Conservation (phyloP, 75 land plant genomes). For the Pinus albicaulis region DNA sequence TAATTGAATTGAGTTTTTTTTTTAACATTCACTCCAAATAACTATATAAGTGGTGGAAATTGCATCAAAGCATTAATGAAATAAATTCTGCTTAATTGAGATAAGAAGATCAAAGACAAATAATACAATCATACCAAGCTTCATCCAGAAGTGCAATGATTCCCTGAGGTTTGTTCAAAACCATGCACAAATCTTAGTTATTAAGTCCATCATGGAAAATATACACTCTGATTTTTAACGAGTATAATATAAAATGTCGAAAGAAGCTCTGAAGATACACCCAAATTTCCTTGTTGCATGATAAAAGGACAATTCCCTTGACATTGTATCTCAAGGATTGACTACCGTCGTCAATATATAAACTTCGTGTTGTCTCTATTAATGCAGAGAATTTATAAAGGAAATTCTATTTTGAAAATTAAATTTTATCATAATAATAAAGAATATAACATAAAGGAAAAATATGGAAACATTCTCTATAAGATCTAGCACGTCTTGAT, state of each 20-base stretch:
- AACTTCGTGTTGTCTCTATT: neutral
- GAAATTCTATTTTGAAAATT: too few species aligned
- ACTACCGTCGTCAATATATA: neutral
- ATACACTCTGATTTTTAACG: neutral
- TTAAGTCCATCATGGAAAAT: neutral
- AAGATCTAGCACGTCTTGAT: conserved; percentile 89
- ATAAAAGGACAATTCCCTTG: neutral
- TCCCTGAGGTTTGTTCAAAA: conserved; percentile 61
- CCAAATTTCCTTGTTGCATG: neutral
- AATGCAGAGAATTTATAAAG: neutral
- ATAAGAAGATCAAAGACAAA: neutral
- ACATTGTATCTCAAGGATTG: neutral
- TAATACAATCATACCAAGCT: conserved; percentile 53
- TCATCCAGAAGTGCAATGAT: conserved; percentile 75
- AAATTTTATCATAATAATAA: neutral
- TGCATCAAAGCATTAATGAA: neutral
- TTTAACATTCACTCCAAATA: neutral
- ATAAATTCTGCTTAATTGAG: neutral
- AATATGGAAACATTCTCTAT: conserved; percentile 65
- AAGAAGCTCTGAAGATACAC: neutral
- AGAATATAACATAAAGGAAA: neutral
- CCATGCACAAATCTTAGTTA: neutral
- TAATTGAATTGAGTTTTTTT: neutral
- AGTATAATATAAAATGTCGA: neutral
- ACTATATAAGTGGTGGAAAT: neutral